Conservation (phyloP, 805 yeast genomes). For the Candida coleopterorum region DNA sequence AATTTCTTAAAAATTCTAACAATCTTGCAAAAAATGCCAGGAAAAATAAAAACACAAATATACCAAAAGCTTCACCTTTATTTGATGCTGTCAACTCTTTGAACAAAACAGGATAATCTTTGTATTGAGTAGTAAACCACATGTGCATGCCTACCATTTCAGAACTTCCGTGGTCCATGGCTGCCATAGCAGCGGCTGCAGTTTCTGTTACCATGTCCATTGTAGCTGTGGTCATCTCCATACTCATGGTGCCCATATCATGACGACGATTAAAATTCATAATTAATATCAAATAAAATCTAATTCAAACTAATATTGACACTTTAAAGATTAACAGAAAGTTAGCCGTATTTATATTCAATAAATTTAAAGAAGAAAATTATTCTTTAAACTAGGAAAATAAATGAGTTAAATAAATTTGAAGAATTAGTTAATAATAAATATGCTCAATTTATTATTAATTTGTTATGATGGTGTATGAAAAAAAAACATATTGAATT, state of each 20-base stretch:
- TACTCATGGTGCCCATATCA: background rate
- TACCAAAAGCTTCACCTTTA: constrained; percentile 68
- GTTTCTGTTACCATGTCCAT: constrained; percentile 12
- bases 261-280: constrained; percentile 6
- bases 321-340: too few relatives aligned
- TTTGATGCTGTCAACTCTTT: constrained; percentile 45
- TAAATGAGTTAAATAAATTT: background rate
- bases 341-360: too few relatives aligned
- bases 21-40: constrained; percentile 59
- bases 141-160: constrained; percentile 48
- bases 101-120: constrained; percentile 61
- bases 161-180: constrained; percentile 10
- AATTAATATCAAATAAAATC: too few relatives aligned
- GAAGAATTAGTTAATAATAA: background rate
- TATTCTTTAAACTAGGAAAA: too few relatives aligned
- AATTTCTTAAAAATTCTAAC: constrained; percentile 52
- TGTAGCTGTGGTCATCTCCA: constrained; percentile 4
- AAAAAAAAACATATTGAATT: too few relatives aligned
- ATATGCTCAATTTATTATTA: constrained; percentile 4
- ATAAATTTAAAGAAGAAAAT: too few relatives aligned
- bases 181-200: constrained; percentile 5
- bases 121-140: constrained; percentile 48
- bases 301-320: too few relatives aligned
- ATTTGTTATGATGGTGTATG: too few relatives aligned
- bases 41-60: constrained; percentile 57